A percentile compares a stretch with the other conserved stretches of the same genome.
phyloP scores from a whole-genome alignment of 1,284 basidiomycete genomes.

The Trametes polyzona region DNA sequence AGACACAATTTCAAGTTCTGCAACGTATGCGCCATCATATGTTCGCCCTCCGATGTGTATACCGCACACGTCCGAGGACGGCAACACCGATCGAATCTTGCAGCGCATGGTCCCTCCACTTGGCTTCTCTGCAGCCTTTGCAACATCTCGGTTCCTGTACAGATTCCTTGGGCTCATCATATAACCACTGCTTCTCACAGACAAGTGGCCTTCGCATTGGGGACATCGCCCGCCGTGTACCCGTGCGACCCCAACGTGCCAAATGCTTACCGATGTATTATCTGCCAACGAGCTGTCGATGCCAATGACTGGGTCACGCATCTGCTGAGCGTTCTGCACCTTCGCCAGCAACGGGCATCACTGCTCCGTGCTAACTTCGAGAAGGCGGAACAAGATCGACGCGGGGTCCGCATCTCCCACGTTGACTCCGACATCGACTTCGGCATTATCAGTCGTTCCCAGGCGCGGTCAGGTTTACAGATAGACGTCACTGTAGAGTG shows the following conservation, averaged over 20 bases:
- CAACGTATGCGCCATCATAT: slow-evolving; percentile 20
- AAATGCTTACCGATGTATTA: not conserved
- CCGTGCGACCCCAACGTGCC: not conserved
- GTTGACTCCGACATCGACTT: slow-evolving; percentile 37
- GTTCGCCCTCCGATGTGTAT: slow-evolving; percentile 13
- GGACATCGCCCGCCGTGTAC: not conserved
- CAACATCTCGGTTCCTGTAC: not conserved
- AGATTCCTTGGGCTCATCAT: slow-evolving; percentile 6
- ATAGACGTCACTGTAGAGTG: slow-evolving; percentile 13
- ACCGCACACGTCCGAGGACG: slow-evolving; percentile 10
- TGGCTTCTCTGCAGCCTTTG: slow-evolving; percentile 3
- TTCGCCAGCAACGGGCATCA: slow-evolving; percentile 4
- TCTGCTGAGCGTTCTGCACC: slow-evolving; percentile 1
- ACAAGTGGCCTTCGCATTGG: not conserved
- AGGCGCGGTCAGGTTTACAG: slow-evolving; percentile 31
- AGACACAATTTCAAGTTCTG: slow-evolving; percentile 26
- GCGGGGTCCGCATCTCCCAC: slow-evolving; percentile 31
- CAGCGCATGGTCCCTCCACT: not conserved
- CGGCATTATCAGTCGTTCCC: slow-evolving; percentile 36
- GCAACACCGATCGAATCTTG: slow-evolving; percentile 1
- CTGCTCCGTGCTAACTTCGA: slow-evolving; percentile 29
- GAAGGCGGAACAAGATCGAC: slow-evolving; percentile 33
- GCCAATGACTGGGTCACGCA: not conserved
- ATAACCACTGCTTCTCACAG: slow-evolving; percentile 7
- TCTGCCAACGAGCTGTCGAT: not conserved